phyloP scores from a whole-genome alignment of 1,284 basidiomycete species.

The Ustilago vetiveriae region DNA sequence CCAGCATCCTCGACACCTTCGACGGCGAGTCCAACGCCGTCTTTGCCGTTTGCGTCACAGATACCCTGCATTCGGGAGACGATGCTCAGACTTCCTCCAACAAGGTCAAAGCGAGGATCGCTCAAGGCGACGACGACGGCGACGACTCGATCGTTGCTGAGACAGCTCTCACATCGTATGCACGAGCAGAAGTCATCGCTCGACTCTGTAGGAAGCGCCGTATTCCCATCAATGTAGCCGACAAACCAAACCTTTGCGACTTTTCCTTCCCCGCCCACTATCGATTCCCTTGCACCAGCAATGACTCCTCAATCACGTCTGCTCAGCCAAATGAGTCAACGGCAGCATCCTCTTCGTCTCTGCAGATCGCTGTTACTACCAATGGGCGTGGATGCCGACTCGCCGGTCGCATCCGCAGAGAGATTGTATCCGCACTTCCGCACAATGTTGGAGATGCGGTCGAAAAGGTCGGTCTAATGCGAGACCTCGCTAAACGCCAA shows the following conservation, averaged over 20 bases:
- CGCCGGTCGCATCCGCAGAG: constrained; percentile 80
- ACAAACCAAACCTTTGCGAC: constrained; percentile 85
- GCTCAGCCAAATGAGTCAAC: no score
- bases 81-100: constrained; percentile 4
- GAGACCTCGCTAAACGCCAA: constrained; percentile 73
- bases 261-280: constrained; percentile 89
- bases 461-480: constrained; percentile 77
- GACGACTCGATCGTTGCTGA: neutral
- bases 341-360: constrained; percentile 68
- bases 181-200: constrained; percentile 48
- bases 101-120: neutral
- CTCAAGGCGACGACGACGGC: constrained; percentile 8
- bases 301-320: neutral
- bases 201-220: constrained; percentile 65
- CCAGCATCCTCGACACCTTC: constrained; percentile 17
- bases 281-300: constrained; percentile 73
- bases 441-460: constrained; percentile 81
- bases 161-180: constrained; percentile 21
- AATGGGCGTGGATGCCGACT: constrained; percentile 91
- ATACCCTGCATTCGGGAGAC: constrained; percentile 58
- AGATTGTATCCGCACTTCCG: constrained; percentile 81
- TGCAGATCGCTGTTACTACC: constrained; percentile 89
- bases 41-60: constrained; percentile 64
- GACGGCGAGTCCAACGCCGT: constrained; percentile 29
- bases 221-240: constrained; percentile 85